A percentile compares a stretch with the other conserved stretches of the same genome.
These are phyloP conservation scores for Hippophae rhamnoides DNA, from an alignment of 306 rosid genomes.

Conservation along the genomic window DNA sequence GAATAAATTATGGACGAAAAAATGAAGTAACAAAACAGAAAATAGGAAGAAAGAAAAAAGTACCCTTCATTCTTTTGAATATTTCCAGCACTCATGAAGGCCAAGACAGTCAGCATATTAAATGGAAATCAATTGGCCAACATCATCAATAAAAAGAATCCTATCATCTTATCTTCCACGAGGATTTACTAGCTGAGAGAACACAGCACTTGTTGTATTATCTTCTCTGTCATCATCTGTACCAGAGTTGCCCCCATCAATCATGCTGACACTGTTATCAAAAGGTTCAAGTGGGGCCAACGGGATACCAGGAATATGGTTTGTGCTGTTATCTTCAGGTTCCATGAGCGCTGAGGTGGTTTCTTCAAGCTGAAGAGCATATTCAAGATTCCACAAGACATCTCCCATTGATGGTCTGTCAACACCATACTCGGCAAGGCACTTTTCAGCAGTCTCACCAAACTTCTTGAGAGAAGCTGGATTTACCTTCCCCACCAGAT, in stretches of 20 bases:
- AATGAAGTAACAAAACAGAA: slow-evolving; percentile 18
- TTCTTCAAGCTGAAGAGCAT: slow-evolving; percentile 89
- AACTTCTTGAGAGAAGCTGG: slow-evolving; percentile 85
- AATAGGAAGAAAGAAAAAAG: slow-evolving; percentile 16
- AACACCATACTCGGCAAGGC: slow-evolving; percentile 81
- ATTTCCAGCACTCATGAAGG: slow-evolving; percentile 20
- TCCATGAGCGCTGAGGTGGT: slow-evolving; percentile 76
- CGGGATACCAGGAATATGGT: slow-evolving; percentile 80
- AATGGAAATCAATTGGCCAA: slow-evolving; percentile 12
- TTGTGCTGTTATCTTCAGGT: slow-evolving; percentile 92
- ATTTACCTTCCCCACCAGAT: slow-evolving; percentile 74
- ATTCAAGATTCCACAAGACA: slow-evolving; percentile 89
- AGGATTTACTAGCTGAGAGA: slow-evolving; percentile 92
- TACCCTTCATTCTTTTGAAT: slow-evolving; percentile 22
- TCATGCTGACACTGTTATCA: slow-evolving; percentile 74
- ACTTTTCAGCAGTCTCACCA: slow-evolving; percentile 94
- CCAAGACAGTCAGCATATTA: slow-evolving; percentile 24
- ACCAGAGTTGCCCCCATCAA: slow-evolving; percentile 46
- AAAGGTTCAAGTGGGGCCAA: slow-evolving; percentile 62
- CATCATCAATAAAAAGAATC: slow-evolving; percentile 19
- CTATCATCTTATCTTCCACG: slow-evolving; percentile 61
- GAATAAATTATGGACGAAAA: slow-evolving; percentile 22
- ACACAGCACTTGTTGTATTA: slow-evolving; percentile 82
- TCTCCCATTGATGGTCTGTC: slow-evolving; percentile 99
- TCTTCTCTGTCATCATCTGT: slow-evolving; percentile 65